Base-by-base conservation (phyloP, 495 filamentous ascomycete species). In the Neurospora terricola region DNA sequence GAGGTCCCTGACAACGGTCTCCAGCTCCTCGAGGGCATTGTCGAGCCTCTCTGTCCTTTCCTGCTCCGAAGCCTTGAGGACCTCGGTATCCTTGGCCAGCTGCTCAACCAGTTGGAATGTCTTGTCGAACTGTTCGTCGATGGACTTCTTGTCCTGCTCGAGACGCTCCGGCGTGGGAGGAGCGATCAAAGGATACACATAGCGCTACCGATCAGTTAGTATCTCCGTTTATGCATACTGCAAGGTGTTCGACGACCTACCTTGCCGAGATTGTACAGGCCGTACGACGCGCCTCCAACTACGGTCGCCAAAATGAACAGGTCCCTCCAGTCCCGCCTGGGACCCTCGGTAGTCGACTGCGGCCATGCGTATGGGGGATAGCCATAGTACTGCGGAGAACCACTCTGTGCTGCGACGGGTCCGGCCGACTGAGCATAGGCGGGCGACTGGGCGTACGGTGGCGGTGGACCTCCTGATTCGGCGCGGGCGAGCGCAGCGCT, bases 251-350 rank as follows among this genome's bases (percentile, higher is more conserved):
- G 9, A 6, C 21, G 38, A 11, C 77, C 12, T 80, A 92, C 92
- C 88, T 97, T 97, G 73, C 93, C 90, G 11, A 97, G 87, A 76
- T 89, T 88, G 79, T 94, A 98, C n/a, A 96, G 80, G 3, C 93
- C 94, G 77, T 96, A 97, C 9, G 92, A 87, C 5, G 96, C 90
- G 45, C 93, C 93, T 54, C 92, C 91, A 74, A 95, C 90, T 10
- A 97, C 91, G 0, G 94, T 98, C 10, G 94, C 94, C 92, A 97
- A 93, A 76, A 98, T 97, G 80, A 98, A 99, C 92, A 93, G 98
- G 77, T 99, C 96, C 69, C 96, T 88, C 96, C 96, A 99, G 80
- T 99, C 96, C 74, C 96, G 88, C 77, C 89, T 90, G 8, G 96
- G 93, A 72, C 87, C 87, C 70, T 91, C 90, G 21, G 90, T 87